Conservation (phyloP, 2,329 filamentous ascomycete genomes). For the Penicillium crustosum region DNA sequence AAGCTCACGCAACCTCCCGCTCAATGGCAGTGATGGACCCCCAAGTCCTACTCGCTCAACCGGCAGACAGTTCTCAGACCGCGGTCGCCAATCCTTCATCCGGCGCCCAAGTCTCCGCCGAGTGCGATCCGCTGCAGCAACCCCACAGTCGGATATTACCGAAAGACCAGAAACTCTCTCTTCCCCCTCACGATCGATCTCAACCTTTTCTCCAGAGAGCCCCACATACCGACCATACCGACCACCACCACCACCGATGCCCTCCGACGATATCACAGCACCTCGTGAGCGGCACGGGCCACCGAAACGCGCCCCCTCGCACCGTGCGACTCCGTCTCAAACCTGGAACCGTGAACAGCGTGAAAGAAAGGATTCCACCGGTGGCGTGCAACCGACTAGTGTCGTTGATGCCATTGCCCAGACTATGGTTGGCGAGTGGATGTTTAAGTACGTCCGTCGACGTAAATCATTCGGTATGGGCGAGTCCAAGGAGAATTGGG, state of each 20-base stretch:
- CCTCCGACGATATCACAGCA: slow-evolving; percentile 67
- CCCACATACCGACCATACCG: slow-evolving; percentile 46
- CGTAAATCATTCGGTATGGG: slow-evolving; percentile 85
- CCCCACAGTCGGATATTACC: slow-evolving; percentile 57
- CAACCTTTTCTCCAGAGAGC: slow-evolving; percentile 67
- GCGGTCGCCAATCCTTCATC: slow-evolving; percentile 56
- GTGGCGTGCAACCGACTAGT: slow-evolving; percentile 66
- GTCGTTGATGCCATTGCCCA: slow-evolving; percentile 97
- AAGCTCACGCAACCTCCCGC: slow-evolving; percentile 74
- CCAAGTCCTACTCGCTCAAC: slow-evolving; percentile 69
- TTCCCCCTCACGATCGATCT: slow-evolving; percentile 60
- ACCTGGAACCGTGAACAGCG: slow-evolving; percentile 32
- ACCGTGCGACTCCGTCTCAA: slow-evolving; percentile 27
- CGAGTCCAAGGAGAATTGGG: slow-evolving; percentile 47
- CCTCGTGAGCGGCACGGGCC: slow-evolving; percentile 36
- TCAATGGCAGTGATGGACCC: slow-evolving; percentile 71
- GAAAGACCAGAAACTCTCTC: slow-evolving; percentile 49
- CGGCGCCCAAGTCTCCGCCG: slow-evolving; percentile 70
- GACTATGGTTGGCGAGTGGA: slow-evolving; percentile 89
- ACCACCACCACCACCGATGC: slow-evolving; percentile 63
- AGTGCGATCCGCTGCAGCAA: slow-evolving; percentile 75
- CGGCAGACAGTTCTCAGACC: slow-evolving; percentile 55
- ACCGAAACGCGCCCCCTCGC: slow-evolving; percentile 24
- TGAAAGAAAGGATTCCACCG: slow-evolving; percentile 48
- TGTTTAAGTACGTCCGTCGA: slow-evolving; percentile 50